Base-by-base conservation (phyloP, 805 yeast species). In the Ogataea polymorpha region DNA sequence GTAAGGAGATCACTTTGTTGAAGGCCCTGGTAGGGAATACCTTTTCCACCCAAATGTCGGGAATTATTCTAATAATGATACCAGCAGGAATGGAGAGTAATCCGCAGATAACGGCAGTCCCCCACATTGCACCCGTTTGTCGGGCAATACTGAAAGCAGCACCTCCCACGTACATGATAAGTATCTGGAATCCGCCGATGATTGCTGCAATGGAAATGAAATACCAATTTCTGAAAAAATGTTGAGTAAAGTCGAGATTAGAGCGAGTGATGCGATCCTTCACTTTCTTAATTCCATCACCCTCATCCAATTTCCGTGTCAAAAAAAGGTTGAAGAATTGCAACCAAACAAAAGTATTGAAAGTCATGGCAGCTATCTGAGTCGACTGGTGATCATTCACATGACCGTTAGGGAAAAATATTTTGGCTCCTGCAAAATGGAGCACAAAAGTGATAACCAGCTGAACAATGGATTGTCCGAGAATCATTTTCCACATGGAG, bases 401-500 rank as follows among this genome's bases (percentile, higher is more conserved):
- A 2, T 51, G 51, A 8, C 26, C 37, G 21, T 37, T 35, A 4
- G 67, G 67, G 51, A 65, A 79, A 59, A 88, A 85, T 23, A 89
- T 65, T 32, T 63, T 38, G 12, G 65, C 61, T 14, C 97, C 96
- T 8, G 79, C 85, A 65, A 88, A 93, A 62, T 89, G 93, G 32
- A 93, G 65, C 9, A 73, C 70, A 58, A 93, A 83, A 0, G 98
- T 91, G 14, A 93, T 76, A 16, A 74, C 59, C 47, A 93, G 73
- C 70, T 93, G 99, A 46, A 80, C 75, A 12, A 72, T 45, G 1
- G 96, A 75, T 67, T 93, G 97, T 2, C 96, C 93, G 35, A 90
- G 46, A 52, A 93, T 93, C 97, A 93, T 91, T 65, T 93, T 93
- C 99, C 99, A 93, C 90, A 93, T 93, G 8, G 96, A 84, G 3